A percentile compares a stretch with the other conserved stretches of the same genome.
These are phyloP conservation scores for Phialemonium atrogriseum DNA, from an alignment of 2,329 filamentous ascomycete genomes.

Conservation along the genomic window DNA sequence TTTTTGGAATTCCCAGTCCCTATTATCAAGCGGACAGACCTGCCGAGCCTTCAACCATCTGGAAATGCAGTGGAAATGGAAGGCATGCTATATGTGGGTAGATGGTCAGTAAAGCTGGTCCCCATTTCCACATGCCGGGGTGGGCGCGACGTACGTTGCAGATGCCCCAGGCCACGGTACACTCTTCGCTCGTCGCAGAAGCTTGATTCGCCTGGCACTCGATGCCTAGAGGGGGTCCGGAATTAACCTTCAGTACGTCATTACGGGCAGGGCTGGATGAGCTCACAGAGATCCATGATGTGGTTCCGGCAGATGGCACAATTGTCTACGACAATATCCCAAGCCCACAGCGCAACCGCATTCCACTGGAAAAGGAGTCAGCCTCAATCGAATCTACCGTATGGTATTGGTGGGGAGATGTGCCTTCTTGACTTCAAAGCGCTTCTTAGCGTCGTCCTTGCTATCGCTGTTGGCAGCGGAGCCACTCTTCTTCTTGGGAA, in stretches of 20 bases:
- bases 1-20: constrained; percentile 99
- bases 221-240: constrained; percentile 65
- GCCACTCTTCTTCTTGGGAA: constrained; percentile 43
- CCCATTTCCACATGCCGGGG: not conserved
- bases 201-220: constrained; percentile 99
- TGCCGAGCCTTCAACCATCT: constrained; percentile 99
- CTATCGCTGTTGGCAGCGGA: constrained; percentile 32
- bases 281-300: constrained; percentile 95
- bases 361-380: constrained; percentile 64
- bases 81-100: constrained; percentile 74
- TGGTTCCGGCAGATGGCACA: constrained; percentile 99
- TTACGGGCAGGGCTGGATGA: not conserved
- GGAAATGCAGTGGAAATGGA: constrained; percentile 99
- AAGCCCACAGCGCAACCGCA: constrained; percentile 94
- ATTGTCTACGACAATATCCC: constrained; percentile 99
- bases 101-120: constrained; percentile 7
- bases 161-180: constrained; percentile 97
- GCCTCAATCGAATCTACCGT: constrained; percentile 5
- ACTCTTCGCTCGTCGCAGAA: constrained; percentile 94
- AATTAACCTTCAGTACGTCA: not conserved
- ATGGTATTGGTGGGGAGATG: constrained; percentile 6
- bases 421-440: constrained; percentile 99
- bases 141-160: constrained; percentile 66
- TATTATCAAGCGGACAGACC: constrained; percentile 93
- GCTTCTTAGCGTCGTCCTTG: constrained; percentile 67